These are phyloP conservation scores for Chaetomidium leptoderma DNA, from an alignment of 495 filamentous ascomycete genomes.

Conservation along the genomic window DNA sequence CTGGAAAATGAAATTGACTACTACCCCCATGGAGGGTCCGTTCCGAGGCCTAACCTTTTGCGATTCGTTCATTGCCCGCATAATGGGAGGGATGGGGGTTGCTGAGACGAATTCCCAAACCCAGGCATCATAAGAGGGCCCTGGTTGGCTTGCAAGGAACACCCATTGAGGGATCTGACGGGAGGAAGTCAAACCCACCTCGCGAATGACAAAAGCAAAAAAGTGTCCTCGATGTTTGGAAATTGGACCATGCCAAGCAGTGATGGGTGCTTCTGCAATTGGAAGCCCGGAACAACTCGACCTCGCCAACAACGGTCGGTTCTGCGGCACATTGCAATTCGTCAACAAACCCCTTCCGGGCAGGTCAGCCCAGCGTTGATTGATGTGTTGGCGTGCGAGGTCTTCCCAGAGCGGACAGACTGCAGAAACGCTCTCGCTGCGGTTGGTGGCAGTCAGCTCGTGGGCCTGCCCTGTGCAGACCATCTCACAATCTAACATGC, in stretches of 20 bases:
- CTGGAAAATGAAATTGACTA: too few relatives aligned
- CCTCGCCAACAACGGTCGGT: background rate
- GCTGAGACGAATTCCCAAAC: conserved; percentile 17
- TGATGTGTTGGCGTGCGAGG: conserved; percentile 1
- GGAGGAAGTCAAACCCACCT: background rate
- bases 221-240: background rate
- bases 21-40: too few relatives aligned
- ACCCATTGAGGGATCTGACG: background rate
- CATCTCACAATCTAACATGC: background rate
- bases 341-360: too few relatives aligned
- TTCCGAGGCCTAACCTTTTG: too few relatives aligned
- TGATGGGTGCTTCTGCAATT: background rate
- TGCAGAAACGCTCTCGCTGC: background rate
- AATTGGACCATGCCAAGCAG: background rate
- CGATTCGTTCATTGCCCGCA: background rate
- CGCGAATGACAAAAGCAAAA: background rate
- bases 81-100: conserved; percentile 3
- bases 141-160: too few relatives aligned
- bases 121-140: conserved; percentile 8
- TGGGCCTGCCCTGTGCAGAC: too few relatives aligned
- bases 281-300: background rate
- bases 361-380: background rate
- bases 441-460: background rate
- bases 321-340: background rate
- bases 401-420: too few relatives aligned